A percentile compares a stretch with the other conserved stretches of the same genome.
Conservation (phyloP, 441 rosid genomes). For the Corymbia calophylla region DNA sequence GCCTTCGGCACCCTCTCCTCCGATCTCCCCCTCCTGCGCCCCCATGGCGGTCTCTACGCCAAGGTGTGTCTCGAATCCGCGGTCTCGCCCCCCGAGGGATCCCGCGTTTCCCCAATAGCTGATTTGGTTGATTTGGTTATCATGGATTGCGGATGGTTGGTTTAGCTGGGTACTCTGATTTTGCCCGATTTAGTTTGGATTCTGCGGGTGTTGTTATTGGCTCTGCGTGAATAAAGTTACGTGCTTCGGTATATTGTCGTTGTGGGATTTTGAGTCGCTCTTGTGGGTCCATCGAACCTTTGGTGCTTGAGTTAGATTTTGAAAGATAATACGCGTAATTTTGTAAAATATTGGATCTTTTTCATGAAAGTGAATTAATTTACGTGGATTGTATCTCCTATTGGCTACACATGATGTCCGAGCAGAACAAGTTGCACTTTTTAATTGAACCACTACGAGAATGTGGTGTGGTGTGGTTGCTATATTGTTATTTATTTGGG, state of each 20-base stretch:
- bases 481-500: not conserved
- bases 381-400: not conserved
- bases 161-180: not conserved
- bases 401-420: not conserved
- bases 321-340: not conserved
- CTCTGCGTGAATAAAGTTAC: not conserved
- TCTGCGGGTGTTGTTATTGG: not conserved
- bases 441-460: not conserved
- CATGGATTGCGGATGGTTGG: not conserved
- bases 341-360: not conserved
- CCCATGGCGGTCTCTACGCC: slow-evolving; percentile 38
- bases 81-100: slow-evolving; percentile 31
- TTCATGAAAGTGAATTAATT: not conserved
- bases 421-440: not conserved
- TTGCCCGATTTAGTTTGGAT: not conserved
- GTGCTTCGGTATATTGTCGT: not conserved
- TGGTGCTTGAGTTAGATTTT: not conserved
- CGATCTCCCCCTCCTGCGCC: slow-evolving; percentile 69
- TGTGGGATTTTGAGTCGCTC: not conserved
- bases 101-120: not conserved
- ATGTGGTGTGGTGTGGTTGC: not conserved
- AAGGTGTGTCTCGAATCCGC: not conserved
- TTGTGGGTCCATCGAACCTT: not conserved
- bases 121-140: not conserved
- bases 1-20: slow-evolving; percentile 59